A percentile compares a stretch with the other conserved stretches of the same genome.
These are phyloP conservation scores for Cladophialophora exuberans DNA, from an alignment of 2,329 filamentous ascomycete species.

Conservation along the genomic window DNA sequence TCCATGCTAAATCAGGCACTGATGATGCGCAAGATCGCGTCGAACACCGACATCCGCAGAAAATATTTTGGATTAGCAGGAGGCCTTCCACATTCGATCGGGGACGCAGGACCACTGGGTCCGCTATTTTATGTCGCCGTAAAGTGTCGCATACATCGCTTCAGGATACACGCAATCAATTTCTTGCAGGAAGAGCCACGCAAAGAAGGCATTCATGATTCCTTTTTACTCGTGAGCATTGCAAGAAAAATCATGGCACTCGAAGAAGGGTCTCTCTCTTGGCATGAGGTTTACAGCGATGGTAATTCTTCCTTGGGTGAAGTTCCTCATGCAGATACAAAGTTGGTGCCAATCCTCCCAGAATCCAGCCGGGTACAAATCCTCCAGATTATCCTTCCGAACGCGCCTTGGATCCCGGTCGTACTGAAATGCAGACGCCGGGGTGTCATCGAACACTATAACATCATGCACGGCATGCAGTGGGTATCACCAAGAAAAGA, in stretches of 20 bases:
- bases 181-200: conserved; percentile 28
- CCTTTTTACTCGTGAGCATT: conserved; percentile 24
- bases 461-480: not conserved
- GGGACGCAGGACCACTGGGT: conserved; percentile 39
- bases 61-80: not conserved
- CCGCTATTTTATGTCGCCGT: conserved; percentile 40
- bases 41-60: not conserved
- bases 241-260: conserved; percentile 26
- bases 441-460: not conserved
- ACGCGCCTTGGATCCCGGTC: conserved; percentile 1
- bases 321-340: not conserved
- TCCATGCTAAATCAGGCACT: conserved; percentile 20
- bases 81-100: conserved; percentile 10
- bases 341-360: not conserved
- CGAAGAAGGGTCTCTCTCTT: conserved; percentile 17
- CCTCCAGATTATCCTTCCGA: not conserved
- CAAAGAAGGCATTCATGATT: conserved; percentile 36
- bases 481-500: not conserved
- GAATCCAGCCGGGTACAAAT: not conserved
- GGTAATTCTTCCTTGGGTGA: not conserved
- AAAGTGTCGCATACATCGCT: conserved; percentile 39
- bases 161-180: conserved; percentile 36
- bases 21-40: not conserved
- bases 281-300: not conserved
- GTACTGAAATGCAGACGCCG: not conserved